These are phyloP conservation scores for Clitocybe nebularis DNA, from an alignment of 1,284 basidiomycete genomes.

Conservation along the genomic window DNA sequence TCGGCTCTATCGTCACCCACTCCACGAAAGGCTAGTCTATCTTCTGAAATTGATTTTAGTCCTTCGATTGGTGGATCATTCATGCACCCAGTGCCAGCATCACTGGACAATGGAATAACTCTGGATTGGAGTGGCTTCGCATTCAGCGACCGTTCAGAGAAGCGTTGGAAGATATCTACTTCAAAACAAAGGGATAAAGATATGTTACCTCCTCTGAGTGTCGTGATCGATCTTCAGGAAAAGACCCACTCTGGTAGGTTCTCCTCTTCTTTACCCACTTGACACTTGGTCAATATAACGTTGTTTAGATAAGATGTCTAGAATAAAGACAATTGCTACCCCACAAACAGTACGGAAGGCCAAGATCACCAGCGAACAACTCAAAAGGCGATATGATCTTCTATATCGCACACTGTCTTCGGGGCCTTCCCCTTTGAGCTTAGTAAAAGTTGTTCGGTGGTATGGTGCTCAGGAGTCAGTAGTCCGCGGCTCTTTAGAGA, in stretches of 20 bases:
- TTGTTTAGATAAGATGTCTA: conserved; percentile 50
- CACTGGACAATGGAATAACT: conserved; percentile 60
- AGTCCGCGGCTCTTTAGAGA: conserved; percentile 47
- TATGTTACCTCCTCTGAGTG: conserved; percentile 35
- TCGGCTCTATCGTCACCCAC: conserved; percentile 29
- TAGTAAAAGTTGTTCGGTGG: conserved; percentile 55
- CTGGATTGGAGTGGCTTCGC: conserved; percentile 61
- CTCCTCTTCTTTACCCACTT: not conserved
- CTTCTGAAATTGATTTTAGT: conserved; percentile 64
- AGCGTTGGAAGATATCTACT: conserved; percentile 57
- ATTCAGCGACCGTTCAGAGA: conserved; percentile 55
- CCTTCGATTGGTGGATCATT: conserved; percentile 47
- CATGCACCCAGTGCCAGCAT: conserved; percentile 51
- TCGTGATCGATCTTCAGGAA: conserved; percentile 47
- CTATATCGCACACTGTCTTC: conserved; percentile 37
- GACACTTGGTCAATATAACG: conserved; percentile 5
- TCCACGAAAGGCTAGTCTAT: conserved; percentile 24
- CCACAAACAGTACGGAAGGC: conserved; percentile 59
- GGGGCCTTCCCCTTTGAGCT: conserved; percentile 34
- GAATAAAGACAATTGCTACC: conserved; percentile 46
- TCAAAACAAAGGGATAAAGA: conserved; percentile 60
- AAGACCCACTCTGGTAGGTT: conserved; percentile 42
- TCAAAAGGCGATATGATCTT: conserved; percentile 58
- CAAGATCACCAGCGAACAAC: conserved; percentile 61
- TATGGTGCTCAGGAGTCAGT: conserved; percentile 43